Percentiles rank a stretch among this genome's conserved stretches.
Evolutionary conservation across 1,139 yeast species (phyloP).

Genomic region (Sugiyamaella pinicola): DNA sequence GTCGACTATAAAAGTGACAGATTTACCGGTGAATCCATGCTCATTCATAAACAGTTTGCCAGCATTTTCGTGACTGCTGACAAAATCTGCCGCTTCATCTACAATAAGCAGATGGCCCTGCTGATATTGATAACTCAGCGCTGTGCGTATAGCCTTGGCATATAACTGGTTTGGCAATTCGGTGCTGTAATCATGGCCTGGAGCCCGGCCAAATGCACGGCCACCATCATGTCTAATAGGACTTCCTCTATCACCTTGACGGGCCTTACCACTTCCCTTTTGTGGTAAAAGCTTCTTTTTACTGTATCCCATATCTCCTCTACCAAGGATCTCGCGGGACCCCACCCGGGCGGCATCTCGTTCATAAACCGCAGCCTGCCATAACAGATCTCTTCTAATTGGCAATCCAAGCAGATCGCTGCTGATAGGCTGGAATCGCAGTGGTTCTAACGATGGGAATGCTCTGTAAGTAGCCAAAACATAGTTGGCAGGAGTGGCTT

Average conservation of each 20-base stretch:
- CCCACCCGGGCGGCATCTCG: conserved; percentile 90
- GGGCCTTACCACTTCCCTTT: conserved; percentile 93
- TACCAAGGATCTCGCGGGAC: conserved; percentile 79
- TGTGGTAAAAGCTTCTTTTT: conserved; percentile 82
- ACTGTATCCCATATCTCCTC: conserved; percentile 85
- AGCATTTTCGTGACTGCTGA: conserved; percentile 52
- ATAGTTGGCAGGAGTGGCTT: conserved; percentile 62
- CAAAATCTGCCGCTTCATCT: conserved; percentile 61
- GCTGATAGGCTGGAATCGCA: conserved; percentile 73
- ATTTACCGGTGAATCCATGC: conserved; percentile 57
- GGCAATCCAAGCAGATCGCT: conserved; percentile 68
- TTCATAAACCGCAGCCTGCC: conserved; percentile 94
- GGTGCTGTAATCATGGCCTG: conserved; percentile 87
- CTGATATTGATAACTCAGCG: conserved; percentile 78
- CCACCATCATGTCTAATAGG: conserved; percentile 92
- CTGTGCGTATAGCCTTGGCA: conserved; percentile 73
- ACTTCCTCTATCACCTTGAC: conserved; percentile 94
- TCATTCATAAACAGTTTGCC: conserved; percentile 60
- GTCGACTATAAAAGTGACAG: conserved; percentile 68
- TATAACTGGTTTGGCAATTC: conserved; percentile 77
- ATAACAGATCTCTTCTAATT: conserved; percentile 82
- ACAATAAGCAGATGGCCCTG: conserved; percentile 70
- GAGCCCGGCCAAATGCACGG: conserved; percentile 77
- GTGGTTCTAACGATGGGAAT: conserved; percentile 91
- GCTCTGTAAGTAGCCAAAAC: conserved; percentile 79